A percentile compares a stretch with the other conserved stretches of the same genome.
phyloP scores from a whole-genome alignment of 148 eudicot species.

The Pouteria glomerata region DNA sequence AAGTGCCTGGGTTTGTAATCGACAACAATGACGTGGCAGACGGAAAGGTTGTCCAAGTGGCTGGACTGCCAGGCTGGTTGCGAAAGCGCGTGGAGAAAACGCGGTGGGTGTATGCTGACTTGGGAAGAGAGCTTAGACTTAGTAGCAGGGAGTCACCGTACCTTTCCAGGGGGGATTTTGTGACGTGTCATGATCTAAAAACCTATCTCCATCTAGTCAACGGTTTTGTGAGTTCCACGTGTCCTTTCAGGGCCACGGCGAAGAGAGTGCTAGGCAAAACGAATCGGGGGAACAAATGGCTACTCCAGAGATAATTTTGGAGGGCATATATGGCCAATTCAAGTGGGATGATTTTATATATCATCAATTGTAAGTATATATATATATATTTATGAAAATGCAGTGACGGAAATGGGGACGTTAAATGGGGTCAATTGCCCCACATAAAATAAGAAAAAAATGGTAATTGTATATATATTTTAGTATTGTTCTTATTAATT shows the following conservation, averaged over 20 bases:
- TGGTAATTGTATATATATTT: no score
- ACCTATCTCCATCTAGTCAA: conserved; percentile 20
- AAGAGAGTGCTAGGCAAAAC: conserved; percentile 1
- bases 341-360: no score
- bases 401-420: no score
- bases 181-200: conserved; percentile 6
- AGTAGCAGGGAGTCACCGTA: conserved; percentile 5
- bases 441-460: no score
- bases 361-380: no score
- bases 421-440: no score
- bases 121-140: conserved; percentile 36
- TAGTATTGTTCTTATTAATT: no score
- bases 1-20: conserved; percentile 35
- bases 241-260: conserved; percentile 12
- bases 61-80: conserved; percentile 17
- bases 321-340: no score
- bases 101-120: conserved; percentile 10
- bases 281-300: no score
- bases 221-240: conserved; percentile 16
- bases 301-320: no score
- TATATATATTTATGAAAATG: no score
- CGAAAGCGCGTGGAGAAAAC: conserved; percentile 25
- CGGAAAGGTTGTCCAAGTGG: no score
- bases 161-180: background rate
- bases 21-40: conserved; percentile 16